Conservation (phyloP, 345 rosid species). For the Kernera saxatilis region DNA sequence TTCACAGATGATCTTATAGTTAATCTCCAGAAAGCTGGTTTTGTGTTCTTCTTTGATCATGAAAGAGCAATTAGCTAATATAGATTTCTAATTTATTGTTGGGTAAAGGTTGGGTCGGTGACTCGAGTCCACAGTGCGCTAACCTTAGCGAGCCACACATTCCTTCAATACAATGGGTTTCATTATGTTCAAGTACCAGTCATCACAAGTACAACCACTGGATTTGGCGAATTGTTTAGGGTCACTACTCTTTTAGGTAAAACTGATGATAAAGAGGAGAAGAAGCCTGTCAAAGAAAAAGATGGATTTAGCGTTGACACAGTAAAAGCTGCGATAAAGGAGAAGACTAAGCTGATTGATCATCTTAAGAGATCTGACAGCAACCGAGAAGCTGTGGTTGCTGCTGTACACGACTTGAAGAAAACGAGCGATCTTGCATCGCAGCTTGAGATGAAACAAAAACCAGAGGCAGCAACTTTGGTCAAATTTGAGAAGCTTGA, state of each 20-base stretch:
- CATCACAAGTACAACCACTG: constrained; percentile 59
- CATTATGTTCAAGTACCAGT: constrained; percentile 71
- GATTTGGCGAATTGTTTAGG: constrained; percentile 54
- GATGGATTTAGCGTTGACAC: constrained; percentile 45
- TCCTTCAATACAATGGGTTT: constrained; percentile 67
- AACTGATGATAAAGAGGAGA: constrained; percentile 34
- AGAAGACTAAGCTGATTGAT: constrained; percentile 55
- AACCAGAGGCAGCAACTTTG: constrained; percentile 27
- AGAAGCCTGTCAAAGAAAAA: constrained; percentile 21
- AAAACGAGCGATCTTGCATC: constrained; percentile 64
- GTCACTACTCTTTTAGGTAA: constrained; percentile 44
- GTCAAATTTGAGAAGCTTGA: constrained; percentile 34
- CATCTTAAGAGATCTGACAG: constrained; percentile 80
- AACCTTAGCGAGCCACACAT: constrained; percentile 58
- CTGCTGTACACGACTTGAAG: constrained; percentile 61
- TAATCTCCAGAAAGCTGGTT: not conserved
- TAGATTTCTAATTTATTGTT: constrained; percentile 16
- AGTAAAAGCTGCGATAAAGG: constrained; percentile 59
- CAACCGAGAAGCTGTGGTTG: constrained; percentile 64
- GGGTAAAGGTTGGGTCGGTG: constrained; percentile 84
- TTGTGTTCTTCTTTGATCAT: not conserved
- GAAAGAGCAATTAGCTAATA: not conserved
- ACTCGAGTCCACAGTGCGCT: constrained; percentile 62
- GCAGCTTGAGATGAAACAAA: constrained; percentile 56
- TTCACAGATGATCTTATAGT: not conserved